Evolutionary conservation across 2,329 filamentous ascomycete genomes (phyloP).

Genomic region (Fusarium odoratissimum): DNA sequence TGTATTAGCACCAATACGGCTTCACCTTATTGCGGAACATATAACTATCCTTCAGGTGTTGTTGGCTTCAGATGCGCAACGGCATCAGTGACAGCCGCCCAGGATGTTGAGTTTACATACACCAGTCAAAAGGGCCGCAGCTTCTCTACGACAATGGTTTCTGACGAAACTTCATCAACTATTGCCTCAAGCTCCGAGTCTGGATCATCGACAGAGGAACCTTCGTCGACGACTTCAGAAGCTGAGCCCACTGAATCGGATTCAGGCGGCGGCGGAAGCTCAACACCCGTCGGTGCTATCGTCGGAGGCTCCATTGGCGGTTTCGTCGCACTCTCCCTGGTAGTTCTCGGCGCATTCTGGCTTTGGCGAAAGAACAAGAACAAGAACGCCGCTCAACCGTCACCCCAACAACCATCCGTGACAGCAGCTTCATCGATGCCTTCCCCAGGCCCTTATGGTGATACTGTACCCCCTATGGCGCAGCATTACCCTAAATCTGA

Average conservation of each 20-base stretch:
- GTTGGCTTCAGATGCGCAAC: conserved; percentile 25
- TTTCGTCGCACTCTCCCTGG: conserved; percentile 1
- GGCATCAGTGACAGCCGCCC: background rate
- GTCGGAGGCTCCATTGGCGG: conserved; percentile 24
- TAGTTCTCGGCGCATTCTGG: conserved; percentile 19
- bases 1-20: conserved; percentile 8
- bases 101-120: conserved; percentile 24
- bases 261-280: background rate
- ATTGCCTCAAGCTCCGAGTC: background rate
- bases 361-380: conserved; percentile 16
- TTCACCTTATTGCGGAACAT: conserved; percentile 28
- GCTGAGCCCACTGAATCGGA: background rate
- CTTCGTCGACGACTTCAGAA: background rate
- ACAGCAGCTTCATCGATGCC: background rate
- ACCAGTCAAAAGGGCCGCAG: background rate
- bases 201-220: background rate
- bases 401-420: background rate
- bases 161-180: background rate
- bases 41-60: conserved; percentile 16
- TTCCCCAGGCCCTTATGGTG: background rate
- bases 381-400: background rate
- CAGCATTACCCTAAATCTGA: conserved; percentile 13
- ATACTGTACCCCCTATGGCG: background rate
- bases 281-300: conserved; percentile 23
- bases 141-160: background rate